Conservation (phyloP, 805 yeast genomes). For the Candida takata region DNA sequence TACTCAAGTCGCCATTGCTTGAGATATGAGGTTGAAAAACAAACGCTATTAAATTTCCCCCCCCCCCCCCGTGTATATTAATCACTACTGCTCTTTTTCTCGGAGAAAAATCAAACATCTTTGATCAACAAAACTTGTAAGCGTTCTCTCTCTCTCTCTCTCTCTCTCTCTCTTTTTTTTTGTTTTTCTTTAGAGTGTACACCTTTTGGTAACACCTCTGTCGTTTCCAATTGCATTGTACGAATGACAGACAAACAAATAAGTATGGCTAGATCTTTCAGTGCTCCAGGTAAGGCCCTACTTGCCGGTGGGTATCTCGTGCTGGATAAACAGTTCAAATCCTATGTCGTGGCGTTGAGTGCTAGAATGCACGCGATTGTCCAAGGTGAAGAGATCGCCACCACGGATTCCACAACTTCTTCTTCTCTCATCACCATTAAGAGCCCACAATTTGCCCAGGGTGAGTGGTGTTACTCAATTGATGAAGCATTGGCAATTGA, state of each 20-base stretch:
- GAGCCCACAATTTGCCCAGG: constrained; percentile 75
- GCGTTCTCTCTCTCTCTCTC: too few species aligned
- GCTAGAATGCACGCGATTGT: constrained; percentile 82
- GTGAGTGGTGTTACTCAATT: constrained; percentile 57
- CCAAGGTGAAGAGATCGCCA: constrained; percentile 3
- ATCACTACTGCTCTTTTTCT: too few species aligned
- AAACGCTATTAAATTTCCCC: too few species aligned
- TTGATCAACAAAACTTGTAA: too few species aligned
- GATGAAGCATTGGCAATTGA: constrained; percentile 11
- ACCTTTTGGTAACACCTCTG: too few species aligned
- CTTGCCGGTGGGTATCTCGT: constrained; percentile 94
- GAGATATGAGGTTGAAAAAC: too few species aligned
- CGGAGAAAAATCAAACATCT: too few species aligned
- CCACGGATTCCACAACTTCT: background rate
- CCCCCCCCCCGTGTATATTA: too few species aligned
- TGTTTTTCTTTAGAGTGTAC: too few species aligned
- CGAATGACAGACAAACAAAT: background rate
- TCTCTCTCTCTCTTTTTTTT: too few species aligned
- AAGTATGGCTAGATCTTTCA: constrained; percentile 32
- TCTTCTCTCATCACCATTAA: constrained; percentile 32
- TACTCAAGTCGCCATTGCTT: too few species aligned
- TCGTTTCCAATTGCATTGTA: too few species aligned
- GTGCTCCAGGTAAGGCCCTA: constrained; percentile 95
- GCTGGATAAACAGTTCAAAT: constrained; percentile 62
- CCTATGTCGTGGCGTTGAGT: constrained; percentile 82